Evolutionary conservation across 345 rosid species (phyloP).

Genomic region (Geranium brycei): DNA sequence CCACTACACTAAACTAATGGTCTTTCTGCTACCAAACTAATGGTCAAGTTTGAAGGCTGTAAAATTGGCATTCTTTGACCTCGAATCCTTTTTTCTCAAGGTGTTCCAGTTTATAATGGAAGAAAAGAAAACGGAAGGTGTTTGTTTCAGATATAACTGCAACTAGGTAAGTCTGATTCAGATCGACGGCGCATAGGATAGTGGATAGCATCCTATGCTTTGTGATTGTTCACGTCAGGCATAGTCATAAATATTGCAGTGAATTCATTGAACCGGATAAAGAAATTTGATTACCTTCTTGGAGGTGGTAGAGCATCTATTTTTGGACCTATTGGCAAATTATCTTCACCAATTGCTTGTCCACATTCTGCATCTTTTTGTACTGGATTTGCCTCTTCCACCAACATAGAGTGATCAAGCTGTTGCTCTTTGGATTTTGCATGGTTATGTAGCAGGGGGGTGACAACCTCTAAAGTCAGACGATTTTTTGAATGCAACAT

Average conservation of each 20-base stretch:
- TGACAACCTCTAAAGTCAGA: conserved; percentile 52
- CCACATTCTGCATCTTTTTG: conserved; percentile 11
- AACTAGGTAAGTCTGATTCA: neutral
- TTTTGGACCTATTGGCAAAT: conserved; percentile 12
- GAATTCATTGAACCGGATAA: neutral
- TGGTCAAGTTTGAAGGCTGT: too few relatives aligned
- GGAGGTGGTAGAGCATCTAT: conserved; percentile 43
- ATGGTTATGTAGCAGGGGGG: conserved; percentile 36
- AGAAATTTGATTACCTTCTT: conserved; percentile 36
- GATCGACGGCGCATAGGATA: neutral
- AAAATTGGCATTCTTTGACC: too few relatives aligned
- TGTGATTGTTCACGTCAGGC: neutral
- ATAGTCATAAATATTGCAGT: neutral
- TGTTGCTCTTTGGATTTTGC: conserved; percentile 24
- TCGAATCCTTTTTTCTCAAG: too few relatives aligned
- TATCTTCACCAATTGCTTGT: conserved; percentile 20
- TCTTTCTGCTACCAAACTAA: too few relatives aligned
- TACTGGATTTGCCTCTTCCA: conserved; percentile 17
- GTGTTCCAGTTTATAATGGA: too few relatives aligned
- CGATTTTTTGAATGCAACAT: conserved; percentile 29
- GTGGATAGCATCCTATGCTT: neutral
- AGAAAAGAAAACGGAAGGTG: too few relatives aligned
- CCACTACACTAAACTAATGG: too few relatives aligned
- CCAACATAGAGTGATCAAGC: conserved; percentile 13
- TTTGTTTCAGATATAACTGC: too few relatives aligned